Evolutionary conservation across 1,284 basidiomycete genomes (phyloP), one percentile per base, ranked within the genome.

Genomic region (Moniliella sp.): DNA sequence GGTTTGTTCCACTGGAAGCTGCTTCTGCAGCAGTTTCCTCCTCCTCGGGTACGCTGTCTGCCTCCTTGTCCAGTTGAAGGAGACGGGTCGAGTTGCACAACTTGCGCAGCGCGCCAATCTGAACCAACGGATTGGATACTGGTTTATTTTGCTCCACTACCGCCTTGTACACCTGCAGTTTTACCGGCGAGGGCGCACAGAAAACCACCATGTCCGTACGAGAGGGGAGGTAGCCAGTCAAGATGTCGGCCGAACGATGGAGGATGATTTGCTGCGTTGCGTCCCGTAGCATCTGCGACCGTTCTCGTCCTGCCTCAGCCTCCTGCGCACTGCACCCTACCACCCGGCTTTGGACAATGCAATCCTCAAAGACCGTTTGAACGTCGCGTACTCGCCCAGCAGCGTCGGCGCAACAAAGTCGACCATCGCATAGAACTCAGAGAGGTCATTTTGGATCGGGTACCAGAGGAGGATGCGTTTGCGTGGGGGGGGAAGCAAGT

Each of bases 371-470:
- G 3, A 81, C 69, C 36, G 43, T 39, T 63, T 56, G 42, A 62
- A 62, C 27, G 31, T 37, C 4, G 35, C 32, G 30, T 42, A 43
- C 14, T 31, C 30, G 17, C 47, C 80, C 18, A 94, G 69, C 11
- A 91, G 61, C 13, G 78, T 78, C 12, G 84, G 86, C 57, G 86
- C 88, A 53, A 82, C 82, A 57, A 94, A 97, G 42, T 93, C 76
- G 27, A 79, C 73, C 84, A 94, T 94, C 3, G 84, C 72, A 62
- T 86, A 86, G 54, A 91, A 91, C 61, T 99, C 91, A 36, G 76
- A 69, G 12, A 99, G 66, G 57, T 94, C 82, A 60, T 99, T 97
- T 62, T 97, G 53, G 26, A 97, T 82, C 0, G 91, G 91, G 2
- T 91, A 97, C n/a, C 91, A 91, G 0, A 86, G 86, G 2, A 99